Evolutionary conservation across 164 flowering plant genomes (phyloP), one percentile per base, ranked within the genome.

Genomic region (Cinnamomum chago): DNA sequence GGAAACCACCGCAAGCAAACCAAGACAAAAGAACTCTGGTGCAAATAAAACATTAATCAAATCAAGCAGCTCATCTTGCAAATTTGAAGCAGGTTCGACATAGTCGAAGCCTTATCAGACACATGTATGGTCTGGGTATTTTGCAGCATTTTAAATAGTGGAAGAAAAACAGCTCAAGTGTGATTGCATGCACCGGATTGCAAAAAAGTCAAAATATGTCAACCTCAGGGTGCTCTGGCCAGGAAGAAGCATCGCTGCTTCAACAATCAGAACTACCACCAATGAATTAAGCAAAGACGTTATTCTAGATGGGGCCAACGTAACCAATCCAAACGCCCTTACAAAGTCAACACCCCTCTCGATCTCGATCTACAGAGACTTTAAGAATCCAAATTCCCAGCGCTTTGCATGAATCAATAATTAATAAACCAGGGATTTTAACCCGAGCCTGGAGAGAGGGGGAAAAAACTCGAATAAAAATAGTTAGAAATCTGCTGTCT

Each of bases 221-320:
- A 58, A 18, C 58, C 47, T 52, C 71, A 18, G 58, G 28, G 69
- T 62, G 62, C 67, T 15, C 80, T 64, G 70, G 13, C 76, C 65
- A 70, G 76, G 65, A 73, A 35, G 47, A 35, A 77, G 60, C 76
- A 70, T 62, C 70, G 15, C 64, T 23, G 17, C 22, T 18, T 18
- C 14, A 30, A 50, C 25, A 50, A 69, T 62, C 2, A 18, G 33
- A 75, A 69, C 68, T 2, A 64, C 73, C 65, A 70, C 20, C 11
- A 33, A 24, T 75, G 2, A 40, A 24, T 17, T 14, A 66, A 66
- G 28, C 20, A 14, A 18, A 27, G 22, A 18, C 27, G 28, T 22
- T 10, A 60, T 60, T 6, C n/a, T 25, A 30, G n/a, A 67, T 15
- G 17, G n/a, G 3, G 47, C 47, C 7, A 35, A 15, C 50, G 15